Base-by-base conservation (phyloP, 768 basidiomycete genomes). In the Lactifluus subvellereus region DNA sequence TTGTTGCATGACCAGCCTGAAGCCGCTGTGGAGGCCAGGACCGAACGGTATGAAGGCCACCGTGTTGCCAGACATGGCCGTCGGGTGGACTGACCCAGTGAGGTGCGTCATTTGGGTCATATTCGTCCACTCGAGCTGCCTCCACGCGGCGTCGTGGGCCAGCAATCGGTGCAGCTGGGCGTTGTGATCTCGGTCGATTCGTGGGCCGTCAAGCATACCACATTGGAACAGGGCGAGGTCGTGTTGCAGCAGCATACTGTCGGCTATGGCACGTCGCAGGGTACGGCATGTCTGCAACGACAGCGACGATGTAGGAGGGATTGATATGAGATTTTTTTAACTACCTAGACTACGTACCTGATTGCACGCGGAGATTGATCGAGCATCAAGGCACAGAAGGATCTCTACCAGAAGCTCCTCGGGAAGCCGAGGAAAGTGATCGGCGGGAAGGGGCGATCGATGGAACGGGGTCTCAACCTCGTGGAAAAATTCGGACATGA, bases 331-430 rank as follows among this genome's bases (percentile, higher is more conserved):
- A 4, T 5, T 16, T 30, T 30, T 22, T 30, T 2, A 27, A 27
- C 27, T 27, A 27, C 13, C 8, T 30, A 16, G 38, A 27, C 27
- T 16, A 40, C 42, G 27, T 50, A 58, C 57, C 37, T 58, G 48
- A 40, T 43, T 58, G 48, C 57, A 58, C 4, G 37, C 20, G 37
- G 48, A 18, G 13, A 58, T 58, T 18, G 57, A 58, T 0, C 48
- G 43, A 0, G 20, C 57, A 40, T 58, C 57, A 9, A 58, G 48
- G 35, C 8, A 50, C 22, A 20, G 9, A 1, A 58, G 57, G 22
- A 58, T 58, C 37, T 37, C 57, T 6, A 58, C 32, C 5, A 38
- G 35, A 5, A 58, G 57, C n/a, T 58, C 57, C 49, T 58, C 48
- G 14, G 57, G 57, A 3, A 58, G 48, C 10, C 27, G 37, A 16